Conservation (phyloP, 2,329 filamentous ascomycete species). For the Orbilia oligospora region DNA sequence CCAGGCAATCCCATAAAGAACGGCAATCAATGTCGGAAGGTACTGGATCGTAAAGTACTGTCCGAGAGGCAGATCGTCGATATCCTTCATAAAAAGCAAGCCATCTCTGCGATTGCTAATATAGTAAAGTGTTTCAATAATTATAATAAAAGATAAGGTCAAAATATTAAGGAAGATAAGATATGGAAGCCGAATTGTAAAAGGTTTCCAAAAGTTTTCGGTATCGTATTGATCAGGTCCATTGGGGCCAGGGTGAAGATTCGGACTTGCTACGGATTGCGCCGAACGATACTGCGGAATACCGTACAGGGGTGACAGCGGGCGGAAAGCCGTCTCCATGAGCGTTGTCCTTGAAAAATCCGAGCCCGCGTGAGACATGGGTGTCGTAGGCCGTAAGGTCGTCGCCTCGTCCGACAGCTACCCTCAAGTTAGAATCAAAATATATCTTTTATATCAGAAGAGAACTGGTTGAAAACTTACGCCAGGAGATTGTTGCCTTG, state of each 20-base stretch:
- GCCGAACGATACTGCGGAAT: slow-evolving; percentile 38
- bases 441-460: not conserved
- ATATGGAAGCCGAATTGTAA: slow-evolving; percentile 76
- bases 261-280: slow-evolving; percentile 28
- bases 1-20: slow-evolving; percentile 44
- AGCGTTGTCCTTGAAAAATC: slow-evolving; percentile 39
- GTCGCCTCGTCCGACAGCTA: slow-evolving; percentile 35
- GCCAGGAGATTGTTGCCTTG: slow-evolving; percentile 50
- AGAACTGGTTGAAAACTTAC: slow-evolving; percentile 17
- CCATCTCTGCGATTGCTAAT: slow-evolving; percentile 52
- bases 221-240: slow-evolving; percentile 39
- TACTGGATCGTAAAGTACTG: slow-evolving; percentile 49
- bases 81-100: slow-evolving; percentile 37
- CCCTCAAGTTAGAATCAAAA: not conserved
- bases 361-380: slow-evolving; percentile 39
- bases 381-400: slow-evolving; percentile 40
- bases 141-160: slow-evolving; percentile 71
- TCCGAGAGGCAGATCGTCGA: slow-evolving; percentile 7
- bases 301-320: slow-evolving; percentile 30
- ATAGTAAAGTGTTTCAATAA: slow-evolving; percentile 73
- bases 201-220: slow-evolving; percentile 72
- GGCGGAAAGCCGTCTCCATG: slow-evolving; percentile 40
- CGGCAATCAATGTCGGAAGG: slow-evolving; percentile 45
- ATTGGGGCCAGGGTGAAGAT: slow-evolving; percentile 18
- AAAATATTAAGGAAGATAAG: slow-evolving; percentile 72